These are phyloP conservation scores for Paulownia fortunei DNA, from an alignment of 257 asterid genomes.

Conservation along the genomic window DNA sequence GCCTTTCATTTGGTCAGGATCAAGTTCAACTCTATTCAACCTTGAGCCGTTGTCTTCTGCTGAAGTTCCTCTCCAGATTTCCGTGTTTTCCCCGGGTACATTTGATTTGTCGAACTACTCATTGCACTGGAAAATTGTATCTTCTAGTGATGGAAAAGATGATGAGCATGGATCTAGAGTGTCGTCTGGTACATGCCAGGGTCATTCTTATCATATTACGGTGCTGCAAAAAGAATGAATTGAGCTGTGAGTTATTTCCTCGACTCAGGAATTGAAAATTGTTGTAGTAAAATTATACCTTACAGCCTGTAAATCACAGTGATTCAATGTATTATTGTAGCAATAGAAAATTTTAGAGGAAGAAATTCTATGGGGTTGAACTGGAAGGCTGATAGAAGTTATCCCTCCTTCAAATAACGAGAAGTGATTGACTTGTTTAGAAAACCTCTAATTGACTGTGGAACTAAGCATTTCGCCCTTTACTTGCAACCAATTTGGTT, in stretches of 20 bases:
- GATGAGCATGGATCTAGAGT: conserved; percentile 31
- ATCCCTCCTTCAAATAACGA: not conserved
- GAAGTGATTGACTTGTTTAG: not conserved
- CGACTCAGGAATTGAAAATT: not conserved
- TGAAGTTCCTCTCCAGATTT: conserved; percentile 68
- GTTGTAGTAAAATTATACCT: conserved; percentile 40
- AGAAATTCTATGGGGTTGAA: conserved; percentile 7
- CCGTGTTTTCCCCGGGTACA: conserved; percentile 85
- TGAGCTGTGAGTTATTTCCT: conserved; percentile 9
- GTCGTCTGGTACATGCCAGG: conserved; percentile 69
- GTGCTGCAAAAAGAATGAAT: conserved; percentile 72
- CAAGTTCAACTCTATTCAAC: conserved; percentile 65
- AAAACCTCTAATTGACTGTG: not conserved
- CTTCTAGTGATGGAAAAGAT: conserved; percentile 32
- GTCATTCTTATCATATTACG: conserved; percentile 71
- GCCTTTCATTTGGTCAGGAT: conserved; percentile 87
- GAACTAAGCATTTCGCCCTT: not conserved
- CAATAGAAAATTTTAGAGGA: conserved; percentile 23
- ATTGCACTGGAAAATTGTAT: conserved; percentile 64
- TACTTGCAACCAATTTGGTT: not conserved
- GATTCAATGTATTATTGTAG: conserved; percentile 40
- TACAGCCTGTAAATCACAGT: conserved; percentile 40
- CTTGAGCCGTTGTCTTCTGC: conserved; percentile 65
- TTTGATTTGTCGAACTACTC: conserved; percentile 85
- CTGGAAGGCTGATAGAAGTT: conserved; percentile 13